Conservation (phyloP, 208 protist species). For the Leishmania turanica region DNA sequence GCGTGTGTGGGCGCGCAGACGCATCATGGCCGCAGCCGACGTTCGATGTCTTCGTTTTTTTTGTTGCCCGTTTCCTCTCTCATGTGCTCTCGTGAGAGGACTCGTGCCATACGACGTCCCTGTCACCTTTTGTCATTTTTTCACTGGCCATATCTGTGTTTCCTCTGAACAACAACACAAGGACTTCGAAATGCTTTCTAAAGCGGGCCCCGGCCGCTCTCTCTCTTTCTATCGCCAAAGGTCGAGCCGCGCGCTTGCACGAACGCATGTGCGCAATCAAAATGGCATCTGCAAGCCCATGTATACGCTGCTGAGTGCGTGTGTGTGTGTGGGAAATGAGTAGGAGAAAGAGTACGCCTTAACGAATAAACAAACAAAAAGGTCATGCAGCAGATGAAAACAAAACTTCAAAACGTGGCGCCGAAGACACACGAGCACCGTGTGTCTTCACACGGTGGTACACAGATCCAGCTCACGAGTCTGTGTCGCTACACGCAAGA, state of each 20-base stretch:
- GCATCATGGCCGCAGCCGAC: background rate
- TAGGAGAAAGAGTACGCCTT: background rate
- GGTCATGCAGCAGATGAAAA: background rate
- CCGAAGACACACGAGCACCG: background rate
- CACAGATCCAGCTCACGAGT: background rate
- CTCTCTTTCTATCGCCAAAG: background rate
- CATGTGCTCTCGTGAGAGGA: no score
- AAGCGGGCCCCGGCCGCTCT: background rate
- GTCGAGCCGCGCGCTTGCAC: background rate
- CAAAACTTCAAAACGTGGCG: background rate
- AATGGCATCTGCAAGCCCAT: background rate
- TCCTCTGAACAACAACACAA: background rate
- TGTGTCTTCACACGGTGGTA: background rate
- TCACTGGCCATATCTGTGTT: background rate
- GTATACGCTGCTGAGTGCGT: background rate
- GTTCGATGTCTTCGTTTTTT: background rate
- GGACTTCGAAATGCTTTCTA: no score
- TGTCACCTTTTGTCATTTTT: no score
- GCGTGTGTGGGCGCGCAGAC: background rate
- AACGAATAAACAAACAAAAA: background rate
- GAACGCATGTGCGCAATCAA: background rate
- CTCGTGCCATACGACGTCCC: no score
- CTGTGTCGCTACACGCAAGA: background rate
- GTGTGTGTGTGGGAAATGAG: background rate
- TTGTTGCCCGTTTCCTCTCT: no score